These are phyloP conservation scores for Hirsutella minnesotensis DNA, from an alignment of 2,329 filamentous ascomycete genomes.

Conservation along the genomic window DNA sequence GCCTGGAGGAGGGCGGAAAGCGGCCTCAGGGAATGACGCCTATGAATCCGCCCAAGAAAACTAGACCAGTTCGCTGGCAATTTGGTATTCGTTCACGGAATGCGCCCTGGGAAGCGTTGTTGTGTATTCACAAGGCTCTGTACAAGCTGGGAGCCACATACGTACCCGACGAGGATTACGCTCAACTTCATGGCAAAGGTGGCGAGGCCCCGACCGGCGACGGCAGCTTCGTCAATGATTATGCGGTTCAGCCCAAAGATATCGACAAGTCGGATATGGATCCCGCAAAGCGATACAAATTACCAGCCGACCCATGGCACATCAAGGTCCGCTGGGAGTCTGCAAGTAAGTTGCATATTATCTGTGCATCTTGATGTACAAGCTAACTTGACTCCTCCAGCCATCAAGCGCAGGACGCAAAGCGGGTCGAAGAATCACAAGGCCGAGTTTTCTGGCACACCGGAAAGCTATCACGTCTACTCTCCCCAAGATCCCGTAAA, in stretches of 20 bases:
- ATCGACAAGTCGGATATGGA: constrained; percentile 33
- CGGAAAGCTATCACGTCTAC: constrained; percentile 27
- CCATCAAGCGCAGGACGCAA: constrained; percentile 4
- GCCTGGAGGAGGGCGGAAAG: constrained; percentile 51
- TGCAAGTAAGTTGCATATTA: constrained; percentile 49
- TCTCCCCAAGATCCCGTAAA: constrained; percentile 27
- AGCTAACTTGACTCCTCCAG: constrained; percentile 1
- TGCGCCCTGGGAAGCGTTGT: constrained; percentile 82
- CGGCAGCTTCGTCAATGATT: constrained; percentile 28
- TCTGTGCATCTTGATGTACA: neutral
- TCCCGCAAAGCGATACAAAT: constrained; percentile 54
- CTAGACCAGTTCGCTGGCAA: constrained; percentile 85
- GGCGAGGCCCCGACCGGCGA: constrained; percentile 21
- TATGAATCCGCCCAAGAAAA: constrained; percentile 53
- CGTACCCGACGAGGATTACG: constrained; percentile 54
- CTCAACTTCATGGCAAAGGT: constrained; percentile 32
- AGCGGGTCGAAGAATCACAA: constrained; percentile 4
- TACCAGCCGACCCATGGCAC: constrained; percentile 93
- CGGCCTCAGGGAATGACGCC: constrained; percentile 53
- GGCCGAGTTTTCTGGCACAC: constrained; percentile 10
- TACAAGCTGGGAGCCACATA: constrained; percentile 81
- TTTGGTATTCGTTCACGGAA: constrained; percentile 95
- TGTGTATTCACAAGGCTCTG: constrained; percentile 90
- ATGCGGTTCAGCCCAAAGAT: constrained; percentile 18
- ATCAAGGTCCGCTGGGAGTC: constrained; percentile 85